Conservation (phyloP, 148 eudicot species). For the Simmondsia chinensis region DNA sequence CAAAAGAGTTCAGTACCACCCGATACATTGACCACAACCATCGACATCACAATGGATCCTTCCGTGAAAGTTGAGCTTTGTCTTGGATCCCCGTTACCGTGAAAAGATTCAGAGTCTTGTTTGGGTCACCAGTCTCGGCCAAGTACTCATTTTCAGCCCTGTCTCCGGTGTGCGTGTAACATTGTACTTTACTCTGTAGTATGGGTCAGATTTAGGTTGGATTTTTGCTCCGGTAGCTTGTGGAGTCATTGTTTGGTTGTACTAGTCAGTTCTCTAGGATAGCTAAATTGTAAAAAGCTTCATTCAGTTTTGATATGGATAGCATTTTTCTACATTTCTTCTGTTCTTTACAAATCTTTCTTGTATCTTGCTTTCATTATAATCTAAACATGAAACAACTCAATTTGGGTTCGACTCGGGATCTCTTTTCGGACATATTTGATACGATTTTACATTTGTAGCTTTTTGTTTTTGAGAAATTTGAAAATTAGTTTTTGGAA, state of each 20-base stretch:
- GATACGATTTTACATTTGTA: too few relatives aligned
- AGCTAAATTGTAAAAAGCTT: slow-evolving; percentile 5
- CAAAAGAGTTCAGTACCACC: slow-evolving; percentile 32
- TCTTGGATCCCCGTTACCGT: background rate
- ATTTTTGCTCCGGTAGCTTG: background rate
- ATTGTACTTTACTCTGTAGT: slow-evolving; percentile 4
- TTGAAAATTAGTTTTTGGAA: too few relatives aligned
- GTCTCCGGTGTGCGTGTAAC: slow-evolving; percentile 1
- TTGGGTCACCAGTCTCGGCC: background rate
- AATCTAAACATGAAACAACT: too few relatives aligned
- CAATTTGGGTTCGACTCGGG: too few relatives aligned
- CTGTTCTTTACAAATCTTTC: too few relatives aligned
- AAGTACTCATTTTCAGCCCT: background rate
- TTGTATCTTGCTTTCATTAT: background rate
- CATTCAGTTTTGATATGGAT: slow-evolving; percentile 6
- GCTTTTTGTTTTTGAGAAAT: too few relatives aligned
- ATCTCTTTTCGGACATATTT: too few relatives aligned
- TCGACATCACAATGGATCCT: background rate
- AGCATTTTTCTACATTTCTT: background rate
- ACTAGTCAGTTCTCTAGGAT: background rate
- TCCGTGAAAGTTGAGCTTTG: background rate
- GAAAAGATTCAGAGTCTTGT: background rate
- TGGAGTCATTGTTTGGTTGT: slow-evolving; percentile 6
- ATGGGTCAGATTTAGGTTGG: slow-evolving; percentile 6
- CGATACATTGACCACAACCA: slow-evolving; percentile 14